Evolutionary conservation across 192 early-diverging fungal species (phyloP), one percentile per base, ranked within the genome.

Genomic region (Backusella sp.): DNA sequence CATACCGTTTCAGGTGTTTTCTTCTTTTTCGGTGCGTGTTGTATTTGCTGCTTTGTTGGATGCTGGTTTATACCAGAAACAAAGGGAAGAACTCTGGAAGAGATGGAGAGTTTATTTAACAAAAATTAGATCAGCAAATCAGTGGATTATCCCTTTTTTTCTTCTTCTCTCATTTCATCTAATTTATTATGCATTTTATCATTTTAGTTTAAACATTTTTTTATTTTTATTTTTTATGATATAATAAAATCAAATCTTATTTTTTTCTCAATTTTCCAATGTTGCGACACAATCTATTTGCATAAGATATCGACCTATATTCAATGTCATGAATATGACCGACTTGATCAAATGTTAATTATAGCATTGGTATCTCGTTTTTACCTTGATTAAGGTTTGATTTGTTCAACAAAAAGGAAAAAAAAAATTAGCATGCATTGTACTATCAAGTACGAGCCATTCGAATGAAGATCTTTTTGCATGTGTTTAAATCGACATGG

Each of bases 41-140:
- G 77, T 66, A 26, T 72, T 6, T 70, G 82, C 19, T 70, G 82
- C 39, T 53, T 69, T 17, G 53, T 84, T 49, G 88, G 89, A 52
- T 82, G 89, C 66, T 92, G 86, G 79, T 83, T 93, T 76, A 87
- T 92, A 69, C 92, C 93, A 4, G 95, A 96, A 83, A 97, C 95
- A 76, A 94, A 92, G 85, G 89, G 91, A 46, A 83, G 86, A 26
- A 87, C 92, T 17, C 86, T 98, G 65, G 96, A 98, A 78, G 92
- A 97, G 74, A 94, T 98, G 88, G 96, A 96, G 68, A 80, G 89
- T 11, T 77, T 97, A 30, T 97, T 94, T 66, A 65, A 77, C 52
- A 52, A 59, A 8, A 71, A 32, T 17, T 49, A 71, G 46, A 62
- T 62, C 49, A 52, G n/a, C 21, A 62, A 12, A n/a, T 3, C 4